Percentiles rank a stretch among this genome's conserved stretches.
Evolutionary conservation across 2,329 filamentous ascomycete genomes (phyloP).

Genomic region (Talaromyces funiculosus): DNA sequence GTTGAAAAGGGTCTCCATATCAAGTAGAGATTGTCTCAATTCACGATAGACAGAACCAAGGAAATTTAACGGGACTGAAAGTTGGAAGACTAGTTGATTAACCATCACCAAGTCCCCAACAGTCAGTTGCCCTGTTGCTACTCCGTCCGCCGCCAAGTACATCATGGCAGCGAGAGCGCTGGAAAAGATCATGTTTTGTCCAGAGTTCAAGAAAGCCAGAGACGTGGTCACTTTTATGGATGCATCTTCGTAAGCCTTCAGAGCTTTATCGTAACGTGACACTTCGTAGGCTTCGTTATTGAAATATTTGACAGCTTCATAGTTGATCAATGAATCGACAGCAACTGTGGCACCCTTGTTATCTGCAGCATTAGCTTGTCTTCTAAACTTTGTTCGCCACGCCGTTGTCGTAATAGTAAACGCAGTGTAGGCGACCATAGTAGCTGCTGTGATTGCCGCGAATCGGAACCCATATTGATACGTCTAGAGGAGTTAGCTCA

Average conservation of each 20-base stretch:
- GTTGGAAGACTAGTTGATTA: slow-evolving; percentile 96
- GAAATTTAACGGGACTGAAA: slow-evolving; percentile 95
- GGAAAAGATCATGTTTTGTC: slow-evolving; percentile 96
- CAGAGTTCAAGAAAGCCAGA: slow-evolving; percentile 83
- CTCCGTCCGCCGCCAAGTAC: slow-evolving; percentile 89
- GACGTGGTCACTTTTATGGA: slow-evolving; percentile 97
- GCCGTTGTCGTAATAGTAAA: slow-evolving; percentile 96
- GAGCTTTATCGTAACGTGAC: slow-evolving; percentile 77
- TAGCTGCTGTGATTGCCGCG: slow-evolving; percentile 79
- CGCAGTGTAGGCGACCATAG: slow-evolving; percentile 91
- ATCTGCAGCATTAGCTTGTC: slow-evolving; percentile 91
- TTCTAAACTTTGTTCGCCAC: slow-evolving; percentile 94
- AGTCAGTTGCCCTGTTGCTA: slow-evolving; percentile 72
- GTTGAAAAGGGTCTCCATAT: slow-evolving; percentile 98
- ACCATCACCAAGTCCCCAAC: slow-evolving; percentile 98
- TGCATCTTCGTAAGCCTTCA: slow-evolving; percentile 81
- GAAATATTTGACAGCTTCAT: slow-evolving; percentile 98
- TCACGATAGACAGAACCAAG: slow-evolving; percentile 97
- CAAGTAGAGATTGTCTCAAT: slow-evolving; percentile 84
- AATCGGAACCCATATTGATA: slow-evolving; percentile 93
- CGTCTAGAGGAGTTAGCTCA: slow-evolving; percentile 48
- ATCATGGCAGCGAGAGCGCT: slow-evolving; percentile 93
- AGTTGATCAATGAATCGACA: slow-evolving; percentile 96
- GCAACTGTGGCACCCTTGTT: slow-evolving; percentile 93
- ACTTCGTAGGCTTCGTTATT: slow-evolving; percentile 98